phyloP scores from a whole-genome alignment of 2,329 filamentous ascomycete genomes.

The Fusarium neocosmosporiellum region DNA sequence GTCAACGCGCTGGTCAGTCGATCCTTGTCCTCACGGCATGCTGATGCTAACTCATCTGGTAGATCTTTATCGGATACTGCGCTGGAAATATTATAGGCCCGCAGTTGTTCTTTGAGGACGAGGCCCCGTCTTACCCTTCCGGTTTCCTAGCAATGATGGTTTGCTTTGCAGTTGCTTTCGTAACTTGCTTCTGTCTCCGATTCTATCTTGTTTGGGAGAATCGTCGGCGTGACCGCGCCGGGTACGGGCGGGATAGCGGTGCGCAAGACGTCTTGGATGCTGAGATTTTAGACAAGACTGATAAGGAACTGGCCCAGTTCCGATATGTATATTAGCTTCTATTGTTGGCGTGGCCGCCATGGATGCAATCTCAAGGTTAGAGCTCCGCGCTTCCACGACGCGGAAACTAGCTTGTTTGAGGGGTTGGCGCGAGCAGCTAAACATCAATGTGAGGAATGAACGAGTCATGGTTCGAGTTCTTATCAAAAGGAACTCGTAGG shows the following conservation, averaged over 20 bases:
- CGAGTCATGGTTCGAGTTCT: too few relatives aligned
- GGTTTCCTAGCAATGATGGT: slow-evolving; percentile 71
- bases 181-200: slow-evolving; percentile 56
- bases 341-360: too few relatives aligned
- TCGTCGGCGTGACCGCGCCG: slow-evolving; percentile 55
- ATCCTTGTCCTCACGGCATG: background rate
- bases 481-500: too few relatives aligned
- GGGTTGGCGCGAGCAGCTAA: too few relatives aligned
- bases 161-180: slow-evolving; percentile 65
- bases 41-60: too few relatives aligned
- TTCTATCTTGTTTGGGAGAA: slow-evolving; percentile 65
- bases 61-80: slow-evolving; percentile 68
- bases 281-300: slow-evolving; percentile 60
- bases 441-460: too few relatives aligned
- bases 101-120: slow-evolving; percentile 67
- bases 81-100: slow-evolving; percentile 71
- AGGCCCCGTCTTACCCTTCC: slow-evolving; percentile 70
- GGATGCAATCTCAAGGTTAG: background rate
- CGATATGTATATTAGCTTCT: slow-evolving; percentile 57
- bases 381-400: too few relatives aligned
- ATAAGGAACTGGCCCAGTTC: slow-evolving; percentile 65
- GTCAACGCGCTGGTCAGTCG: slow-evolving; percentile 60
- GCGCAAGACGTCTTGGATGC: background rate
- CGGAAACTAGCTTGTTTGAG: too few relatives aligned
- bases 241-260: background rate